phyloP scores from a whole-genome alignment of 2,329 filamentous ascomycete genomes.

The Myotisia sp. region DNA sequence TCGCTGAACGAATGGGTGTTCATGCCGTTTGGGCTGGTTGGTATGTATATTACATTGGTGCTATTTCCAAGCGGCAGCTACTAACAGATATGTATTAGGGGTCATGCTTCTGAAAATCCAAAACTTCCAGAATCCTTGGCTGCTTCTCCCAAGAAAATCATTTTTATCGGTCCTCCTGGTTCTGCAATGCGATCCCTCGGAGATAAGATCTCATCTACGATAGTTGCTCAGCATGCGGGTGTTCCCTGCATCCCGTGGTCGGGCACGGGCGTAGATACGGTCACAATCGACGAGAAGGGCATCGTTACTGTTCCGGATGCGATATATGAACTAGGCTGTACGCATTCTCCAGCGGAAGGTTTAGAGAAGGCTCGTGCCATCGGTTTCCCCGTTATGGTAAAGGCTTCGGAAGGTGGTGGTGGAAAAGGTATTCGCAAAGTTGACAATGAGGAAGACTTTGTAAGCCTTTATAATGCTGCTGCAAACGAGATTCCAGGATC shows the following conservation, averaged over 20 bases:
- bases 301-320: conserved; percentile 86
- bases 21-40: conserved; percentile 99
- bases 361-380: conserved; percentile 74
- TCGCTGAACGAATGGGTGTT: conserved; percentile 95
- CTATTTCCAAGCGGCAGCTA: neutral
- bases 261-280: conserved; percentile 73
- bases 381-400: conserved; percentile 98
- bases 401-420: conserved; percentile 98
- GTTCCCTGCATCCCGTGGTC: conserved; percentile 99
- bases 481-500: conserved; percentile 96
- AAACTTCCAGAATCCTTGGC: conserved; percentile 92
- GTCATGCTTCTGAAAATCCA: conserved; percentile 96
- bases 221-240: conserved; percentile 89
- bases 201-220: conserved; percentile 99
- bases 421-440: conserved; percentile 99
- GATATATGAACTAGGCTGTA: conserved; percentile 81
- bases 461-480: conserved; percentile 80
- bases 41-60: conserved; percentile 38
- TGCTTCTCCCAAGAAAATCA: conserved; percentile 93
- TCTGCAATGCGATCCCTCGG: conserved; percentile 97
- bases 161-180: conserved; percentile 95
- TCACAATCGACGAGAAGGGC: conserved; percentile 61
- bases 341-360: conserved; percentile 78
- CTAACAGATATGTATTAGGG: conserved; percentile 40
- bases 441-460: conserved; percentile 67